Conservation (phyloP, 371 early-diverging fungal species). For the Batkoa obscura region DNA sequence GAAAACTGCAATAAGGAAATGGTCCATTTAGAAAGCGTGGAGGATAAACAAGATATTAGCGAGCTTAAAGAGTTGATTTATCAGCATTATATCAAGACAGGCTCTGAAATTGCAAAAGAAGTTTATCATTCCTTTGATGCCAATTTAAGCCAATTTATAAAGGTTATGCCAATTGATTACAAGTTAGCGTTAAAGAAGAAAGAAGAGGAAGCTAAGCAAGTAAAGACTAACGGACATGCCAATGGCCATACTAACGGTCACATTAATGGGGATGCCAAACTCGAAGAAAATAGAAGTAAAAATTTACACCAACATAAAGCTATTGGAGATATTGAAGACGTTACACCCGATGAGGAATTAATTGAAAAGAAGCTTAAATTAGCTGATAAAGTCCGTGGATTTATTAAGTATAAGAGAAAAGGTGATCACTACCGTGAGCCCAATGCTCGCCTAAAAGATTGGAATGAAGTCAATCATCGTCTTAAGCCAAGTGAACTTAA, state of each 20-base stretch:
- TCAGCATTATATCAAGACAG: constrained; percentile 63
- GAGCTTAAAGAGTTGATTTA: constrained; percentile 56
- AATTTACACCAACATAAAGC: constrained; percentile 12
- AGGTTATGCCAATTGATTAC: constrained; percentile 91
- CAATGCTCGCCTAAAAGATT: constrained; percentile 61
- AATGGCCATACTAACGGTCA: too few relatives aligned
- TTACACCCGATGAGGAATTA: constrained; percentile 41
- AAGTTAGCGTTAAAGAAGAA: constrained; percentile 54
- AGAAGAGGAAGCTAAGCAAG: constrained; percentile 6
- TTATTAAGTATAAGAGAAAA: constrained; percentile 79
- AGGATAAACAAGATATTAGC: constrained; percentile 49
- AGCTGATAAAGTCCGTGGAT: constrained; percentile 70
- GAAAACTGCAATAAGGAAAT: constrained; percentile 70
- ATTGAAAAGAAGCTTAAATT: constrained; percentile 38
- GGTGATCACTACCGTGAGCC: constrained; percentile 74
- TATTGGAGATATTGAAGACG: constrained; percentile 79
- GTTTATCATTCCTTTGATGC: constrained; percentile 49
- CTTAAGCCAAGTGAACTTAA: constrained; percentile 57
- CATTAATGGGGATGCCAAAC: too few relatives aligned
- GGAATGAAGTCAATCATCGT: constrained; percentile 82
- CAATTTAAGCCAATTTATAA: constrained; percentile 61
- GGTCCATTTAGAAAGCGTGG: constrained; percentile 65
- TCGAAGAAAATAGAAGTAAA: constrained; percentile 5
- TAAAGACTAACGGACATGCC: too few relatives aligned
- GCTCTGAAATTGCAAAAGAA: constrained; percentile 59